phyloP scores from a whole-genome alignment of 164 flowering plant genomes.

The Cinnamomum micranthum region DNA sequence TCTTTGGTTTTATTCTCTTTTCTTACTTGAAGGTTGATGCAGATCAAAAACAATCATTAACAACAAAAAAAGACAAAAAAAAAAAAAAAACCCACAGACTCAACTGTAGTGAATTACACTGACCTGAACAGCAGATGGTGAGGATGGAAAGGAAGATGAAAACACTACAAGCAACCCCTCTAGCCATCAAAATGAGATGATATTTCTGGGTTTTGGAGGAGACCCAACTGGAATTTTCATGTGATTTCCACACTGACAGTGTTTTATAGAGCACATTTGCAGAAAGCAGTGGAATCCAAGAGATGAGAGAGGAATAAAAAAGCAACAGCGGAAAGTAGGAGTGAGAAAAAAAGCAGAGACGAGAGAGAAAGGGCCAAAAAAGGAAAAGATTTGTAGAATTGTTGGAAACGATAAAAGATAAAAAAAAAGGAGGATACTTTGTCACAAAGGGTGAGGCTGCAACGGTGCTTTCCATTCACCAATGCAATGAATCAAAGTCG shows the following conservation, averaged over 20 bases:
- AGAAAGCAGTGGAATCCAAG: slow-evolving; percentile 5
- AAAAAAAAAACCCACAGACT: neutral
- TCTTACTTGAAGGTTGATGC: neutral
- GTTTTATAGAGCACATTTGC: neutral
- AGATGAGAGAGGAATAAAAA: neutral
- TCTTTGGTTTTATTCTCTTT: neutral
- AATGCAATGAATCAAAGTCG: neutral
- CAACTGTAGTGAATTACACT: slow-evolving; percentile 6
- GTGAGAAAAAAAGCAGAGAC: neutral
- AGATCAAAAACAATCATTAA: neutral
- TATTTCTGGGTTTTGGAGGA: slow-evolving; percentile 13
- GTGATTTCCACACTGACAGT: slow-evolving; percentile 1
- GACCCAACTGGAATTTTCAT: slow-evolving; percentile 8
- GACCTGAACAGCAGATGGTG: slow-evolving; percentile 39
- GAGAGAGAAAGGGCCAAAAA: neutral
- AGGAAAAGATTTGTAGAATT: neutral
- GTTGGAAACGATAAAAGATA: neutral
- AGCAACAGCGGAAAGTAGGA: too few relatives aligned
- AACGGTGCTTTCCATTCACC: neutral
- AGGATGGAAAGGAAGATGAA: slow-evolving; percentile 27
- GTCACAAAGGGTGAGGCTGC: neutral
- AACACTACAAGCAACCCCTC: slow-evolving; percentile 22
- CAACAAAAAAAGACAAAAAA: neutral
- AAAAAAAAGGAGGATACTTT: neutral
- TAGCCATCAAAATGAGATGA: slow-evolving; percentile 30